These are phyloP conservation scores for Rhizopogon rudus DNA, from an alignment of 768 basidiomycete genomes.

Conservation along the genomic window DNA sequence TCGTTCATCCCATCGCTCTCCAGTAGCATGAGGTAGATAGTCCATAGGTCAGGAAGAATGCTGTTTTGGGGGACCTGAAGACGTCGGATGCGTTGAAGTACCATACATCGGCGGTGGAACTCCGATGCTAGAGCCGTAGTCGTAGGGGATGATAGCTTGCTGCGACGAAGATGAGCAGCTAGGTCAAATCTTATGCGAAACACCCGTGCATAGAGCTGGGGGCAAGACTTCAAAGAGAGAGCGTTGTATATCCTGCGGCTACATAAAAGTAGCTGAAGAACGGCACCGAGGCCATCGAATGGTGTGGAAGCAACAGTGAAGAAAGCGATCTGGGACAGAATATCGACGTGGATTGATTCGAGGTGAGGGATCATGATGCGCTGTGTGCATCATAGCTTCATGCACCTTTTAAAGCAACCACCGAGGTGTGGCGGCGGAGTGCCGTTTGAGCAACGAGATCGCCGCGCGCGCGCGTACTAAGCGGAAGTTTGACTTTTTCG, in stretches of 20 bases:
- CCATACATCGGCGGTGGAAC: constrained; percentile 40
- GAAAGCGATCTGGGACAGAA: constrained; percentile 53
- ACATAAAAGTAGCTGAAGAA: constrained; percentile 43
- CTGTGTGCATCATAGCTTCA: constrained; percentile 17
- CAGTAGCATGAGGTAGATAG: constrained; percentile 53
- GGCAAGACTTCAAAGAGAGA: constrained; percentile 37
- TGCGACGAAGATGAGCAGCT: constrained; percentile 18
- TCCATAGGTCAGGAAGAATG: constrained; percentile 47
- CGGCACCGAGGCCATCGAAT: constrained; percentile 33
- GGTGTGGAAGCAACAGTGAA: constrained; percentile 35
- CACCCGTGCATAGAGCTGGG: constrained; percentile 53
- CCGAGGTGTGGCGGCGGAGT: constrained; percentile 19
- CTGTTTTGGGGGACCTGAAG: constrained; percentile 19
- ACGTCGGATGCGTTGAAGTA: constrained; percentile 44
- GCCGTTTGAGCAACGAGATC: constrained; percentile 31
- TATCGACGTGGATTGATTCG: constrained; percentile 47
- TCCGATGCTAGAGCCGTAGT: constrained; percentile 41
- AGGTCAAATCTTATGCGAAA: constrained; percentile 48
- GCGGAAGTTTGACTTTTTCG: constrained; percentile 26
- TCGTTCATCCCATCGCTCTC: constrained; percentile 50
- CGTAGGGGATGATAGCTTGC: constrained; percentile 28
- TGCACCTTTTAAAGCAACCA: constrained; percentile 16
- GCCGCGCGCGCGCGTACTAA: constrained; percentile 24
- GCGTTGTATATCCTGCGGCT: constrained; percentile 38
- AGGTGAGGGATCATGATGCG: constrained; percentile 40